Evolutionary conservation across 1,284 basidiomycete species (phyloP), one percentile per base, ranked within the genome.

Genomic region (Ustilago curta): DNA sequence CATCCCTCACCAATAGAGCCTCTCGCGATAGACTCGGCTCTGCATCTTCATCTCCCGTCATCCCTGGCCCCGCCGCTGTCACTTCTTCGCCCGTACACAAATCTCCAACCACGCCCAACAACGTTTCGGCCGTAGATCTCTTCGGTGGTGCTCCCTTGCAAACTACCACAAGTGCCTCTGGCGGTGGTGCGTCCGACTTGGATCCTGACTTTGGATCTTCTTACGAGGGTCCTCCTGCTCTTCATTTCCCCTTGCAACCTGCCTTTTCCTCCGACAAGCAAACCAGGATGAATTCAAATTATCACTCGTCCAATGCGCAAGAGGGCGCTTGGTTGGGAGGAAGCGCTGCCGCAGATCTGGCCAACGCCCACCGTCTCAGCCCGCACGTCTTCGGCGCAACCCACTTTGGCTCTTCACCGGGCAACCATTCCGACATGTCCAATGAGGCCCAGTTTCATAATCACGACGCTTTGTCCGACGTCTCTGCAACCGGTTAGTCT

Each of bases 381-480:
- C 69, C 65, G 11, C 50, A 69, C 48, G 43, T 52, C 5, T 35
- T 43, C 31, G 43, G 12, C 3, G 23, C 48, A 25, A 43, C 52
- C 50, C 45, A 48, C n/a, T 72, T 57, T 49, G 71, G 71, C 27
- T 68, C 71, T 19, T 77, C 71, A 19, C 75, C 75, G 3, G 70
- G 68, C 39, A 70, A 62, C 35, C 64, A 65, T 6, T 75, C 71
- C 0, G 75, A 77, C 51, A 40, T 77, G 45, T 77, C 75, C 14
- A 77, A 77, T 43, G 71, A 77, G 52, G 75, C 75, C 7, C 67
- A 70, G 27, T 59, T 67, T 31, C 74, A 77, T 40, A 43, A 64
- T 52, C 58, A 62, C 39, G 71, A 74, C 25, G 59, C 50, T 0
- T 55, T 69, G 59, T 69, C 62, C 25, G 71, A 69, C 21, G 54